Evolutionary conservation across 2,329 filamentous ascomycete species (phyloP), one percentile per base, ranked within the genome.

Genomic region (Ophiostoma quercus): DNA sequence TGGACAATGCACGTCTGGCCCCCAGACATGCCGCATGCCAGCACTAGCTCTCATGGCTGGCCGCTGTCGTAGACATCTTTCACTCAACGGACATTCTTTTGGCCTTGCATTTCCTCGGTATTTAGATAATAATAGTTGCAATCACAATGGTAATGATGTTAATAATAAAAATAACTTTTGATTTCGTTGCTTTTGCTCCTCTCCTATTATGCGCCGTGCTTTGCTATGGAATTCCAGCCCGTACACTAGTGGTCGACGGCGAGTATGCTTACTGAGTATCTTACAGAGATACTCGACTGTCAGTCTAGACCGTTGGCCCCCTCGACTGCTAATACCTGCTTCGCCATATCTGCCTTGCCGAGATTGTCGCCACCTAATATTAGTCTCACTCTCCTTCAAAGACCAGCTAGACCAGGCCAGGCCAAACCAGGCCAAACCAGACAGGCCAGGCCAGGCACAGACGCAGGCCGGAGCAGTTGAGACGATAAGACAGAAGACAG

Each of bases 1-100:
- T 62, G 57, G 57, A 32, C 57, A 62, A 62, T 62, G 57, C 25
- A 62, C 57, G 6, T 32, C 57, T 62, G 32, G 25, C 57, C 57
- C 57, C 57, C 57, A 62, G 57, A 25, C 51, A 57, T 29, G 51
- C 57, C 43, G 43, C 43, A 47, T 47, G 16, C 43, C 43, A 47
- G 16, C 41, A n/a, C 43, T 19, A n/a, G 43, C 14, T 47, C 1
- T n/a, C 3, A n/a, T n/a, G 19, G 43, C 43, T n/a, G 19, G 43
- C 43, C 43, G 43, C 43, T 47, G 19, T 47, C 4, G 43, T 47
- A n/a, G 43, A n/a, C 43, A 47, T 47, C 7, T 47, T n/a, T 47
- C 16, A 47, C 14, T 5, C 8, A 41, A 57, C 51, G 25, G 22
- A 25, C 51, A 12, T 14, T 32, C 34, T 34, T 34, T 34, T 34